A percentile compares a stretch with the other conserved stretches of the same genome.
These are phyloP conservation scores for Xanthoconium separans DNA, from an alignment of 1,284 basidiomycete species.

Conservation along the genomic window DNA sequence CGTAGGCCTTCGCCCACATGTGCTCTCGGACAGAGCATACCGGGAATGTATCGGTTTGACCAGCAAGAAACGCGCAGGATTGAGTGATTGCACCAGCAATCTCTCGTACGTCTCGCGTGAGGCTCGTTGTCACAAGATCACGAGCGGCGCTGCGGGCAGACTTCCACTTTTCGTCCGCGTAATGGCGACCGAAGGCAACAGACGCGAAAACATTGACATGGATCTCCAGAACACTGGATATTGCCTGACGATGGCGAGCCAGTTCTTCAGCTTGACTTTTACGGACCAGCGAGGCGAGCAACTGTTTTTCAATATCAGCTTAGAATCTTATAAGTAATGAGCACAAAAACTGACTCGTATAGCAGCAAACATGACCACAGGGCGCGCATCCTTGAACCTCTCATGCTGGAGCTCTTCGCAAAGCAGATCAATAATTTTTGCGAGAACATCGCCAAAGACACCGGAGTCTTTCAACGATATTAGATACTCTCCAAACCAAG, in stretches of 20 bases:
- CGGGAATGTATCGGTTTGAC: conserved; percentile 23
- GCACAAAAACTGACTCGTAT: conserved; percentile 52
- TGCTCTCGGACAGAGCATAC: conserved; percentile 48
- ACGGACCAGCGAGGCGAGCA: conserved; percentile 30
- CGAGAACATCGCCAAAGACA: conserved; percentile 65
- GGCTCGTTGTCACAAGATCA: conserved; percentile 43
- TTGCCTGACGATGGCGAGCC: conserved; percentile 28
- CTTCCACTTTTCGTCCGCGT: conserved; percentile 50
- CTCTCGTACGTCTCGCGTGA: conserved; percentile 46
- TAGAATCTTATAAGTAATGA: neutral
- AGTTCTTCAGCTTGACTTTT: conserved; percentile 35
- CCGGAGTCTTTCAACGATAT: conserved; percentile 49
- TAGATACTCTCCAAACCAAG: conserved; percentile 59
- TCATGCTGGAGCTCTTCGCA: conserved; percentile 80
- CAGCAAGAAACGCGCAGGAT: conserved; percentile 41
- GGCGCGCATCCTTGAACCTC: conserved; percentile 57
- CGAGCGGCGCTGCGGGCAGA: conserved; percentile 46
- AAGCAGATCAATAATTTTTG: conserved; percentile 66
- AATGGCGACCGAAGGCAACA: conserved; percentile 55
- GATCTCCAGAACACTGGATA: conserved; percentile 51
- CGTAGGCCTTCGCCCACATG: conserved; percentile 71
- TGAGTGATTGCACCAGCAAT: conserved; percentile 39
- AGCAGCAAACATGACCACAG: conserved; percentile 58
- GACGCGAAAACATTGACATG: conserved; percentile 58
- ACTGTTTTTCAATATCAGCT: conserved; percentile 22